Percentiles rank a stretch among this genome's conserved stretches.
These are phyloP conservation scores for Nigrograna mackinnonii DNA, from an alignment of 2,329 filamentous ascomycete species.

Conservation along the genomic window DNA sequence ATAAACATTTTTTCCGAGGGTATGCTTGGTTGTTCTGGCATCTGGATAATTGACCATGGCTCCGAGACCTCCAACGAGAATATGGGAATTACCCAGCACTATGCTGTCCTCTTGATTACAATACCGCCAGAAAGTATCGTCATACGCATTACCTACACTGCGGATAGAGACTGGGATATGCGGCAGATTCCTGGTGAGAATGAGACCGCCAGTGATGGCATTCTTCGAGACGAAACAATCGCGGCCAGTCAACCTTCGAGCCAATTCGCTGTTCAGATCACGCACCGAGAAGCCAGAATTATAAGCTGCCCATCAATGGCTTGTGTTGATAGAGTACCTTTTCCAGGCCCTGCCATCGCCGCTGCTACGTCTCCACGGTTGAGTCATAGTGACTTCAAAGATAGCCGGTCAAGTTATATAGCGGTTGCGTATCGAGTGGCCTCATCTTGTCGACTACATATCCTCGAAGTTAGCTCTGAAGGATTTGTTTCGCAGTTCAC, in stretches of 20 bases:
- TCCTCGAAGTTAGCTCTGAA: no score
- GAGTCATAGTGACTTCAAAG: no score
- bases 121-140: slow-evolving; percentile 34
- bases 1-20: slow-evolving; percentile 30
- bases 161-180: slow-evolving; percentile 30
- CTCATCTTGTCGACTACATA: no score
- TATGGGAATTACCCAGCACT: slow-evolving; percentile 26
- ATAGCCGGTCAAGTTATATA: no score
- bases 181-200: slow-evolving; percentile 23
- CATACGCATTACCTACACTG: slow-evolving; percentile 27
- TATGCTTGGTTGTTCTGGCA: slow-evolving; percentile 34
- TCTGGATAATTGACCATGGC: slow-evolving; percentile 42
- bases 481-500: no score
- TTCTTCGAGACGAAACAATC: slow-evolving; percentile 35
- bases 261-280: slow-evolving; percentile 33
- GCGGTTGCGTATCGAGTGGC: no score
- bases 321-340: slow-evolving; percentile 13
- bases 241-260: slow-evolving; percentile 25
- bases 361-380: no score
- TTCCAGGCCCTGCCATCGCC: no score
- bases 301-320: slow-evolving; percentile 21
- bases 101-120: slow-evolving; percentile 41
- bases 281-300: slow-evolving; percentile 23
- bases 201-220: slow-evolving; percentile 20
- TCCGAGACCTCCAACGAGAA: slow-evolving; percentile 28